These are phyloP conservation scores for Mucor mucedo DNA, from an alignment of 371 early-diverging fungal species.

Conservation along the genomic window DNA sequence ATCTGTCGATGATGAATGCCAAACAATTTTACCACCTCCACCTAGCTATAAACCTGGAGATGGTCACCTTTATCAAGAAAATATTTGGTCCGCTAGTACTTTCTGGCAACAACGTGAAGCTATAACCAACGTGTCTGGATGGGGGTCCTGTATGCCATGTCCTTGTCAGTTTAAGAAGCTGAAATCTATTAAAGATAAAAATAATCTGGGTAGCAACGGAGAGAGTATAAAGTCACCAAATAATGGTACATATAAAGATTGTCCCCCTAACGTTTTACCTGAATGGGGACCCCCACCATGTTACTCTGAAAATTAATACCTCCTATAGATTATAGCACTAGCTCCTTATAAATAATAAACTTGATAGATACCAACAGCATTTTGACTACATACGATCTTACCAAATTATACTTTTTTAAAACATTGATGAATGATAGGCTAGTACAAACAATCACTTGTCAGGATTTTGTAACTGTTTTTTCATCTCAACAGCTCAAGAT, in stretches of 20 bases:
- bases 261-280: constrained; percentile 16
- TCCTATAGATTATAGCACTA: background rate
- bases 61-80: constrained; percentile 21
- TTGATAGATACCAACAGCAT: background rate
- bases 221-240: background rate
- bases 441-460: too few species aligned
- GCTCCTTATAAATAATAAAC: background rate
- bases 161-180: constrained; percentile 36
- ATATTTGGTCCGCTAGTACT: constrained; percentile 15
- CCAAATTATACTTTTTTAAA: too few species aligned
- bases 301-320: constrained; percentile 24
- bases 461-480: too few species aligned
- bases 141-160: constrained; percentile 43
- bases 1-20: constrained; percentile 56
- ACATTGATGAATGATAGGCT: too few species aligned
- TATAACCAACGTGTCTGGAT: constrained; percentile 34
- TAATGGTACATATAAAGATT: background rate
- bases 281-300: constrained; percentile 35
- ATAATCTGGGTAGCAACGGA: constrained; percentile 4
- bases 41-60: constrained; percentile 74
- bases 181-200: background rate
- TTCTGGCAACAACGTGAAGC: constrained; percentile 47
- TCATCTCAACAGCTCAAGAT: too few species aligned
- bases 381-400: background rate
- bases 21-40: constrained; percentile 86